Conservation (phyloP, 805 yeast genomes). For the Suhomyces sp. region DNA sequence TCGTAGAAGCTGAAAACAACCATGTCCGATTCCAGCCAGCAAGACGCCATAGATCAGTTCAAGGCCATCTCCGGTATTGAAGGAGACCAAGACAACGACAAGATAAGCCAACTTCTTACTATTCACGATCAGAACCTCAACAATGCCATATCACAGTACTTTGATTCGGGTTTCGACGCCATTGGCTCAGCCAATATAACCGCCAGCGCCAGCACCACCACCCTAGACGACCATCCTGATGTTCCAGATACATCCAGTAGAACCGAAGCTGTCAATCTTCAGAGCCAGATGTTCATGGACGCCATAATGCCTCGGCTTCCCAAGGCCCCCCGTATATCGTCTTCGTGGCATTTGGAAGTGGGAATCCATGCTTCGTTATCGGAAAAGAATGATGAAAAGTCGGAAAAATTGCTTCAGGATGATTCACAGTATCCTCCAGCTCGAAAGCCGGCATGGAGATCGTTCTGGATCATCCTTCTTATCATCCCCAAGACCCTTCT, state of each 20-base stretch:
- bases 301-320: constrained; percentile 36
- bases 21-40: constrained; percentile 3
- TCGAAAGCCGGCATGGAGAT: constrained; percentile 21
- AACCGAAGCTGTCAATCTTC: constrained; percentile 18
- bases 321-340: constrained; percentile 37
- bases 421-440: neutral
- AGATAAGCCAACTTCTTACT: constrained; percentile 45
- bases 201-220: neutral
- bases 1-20: neutral
- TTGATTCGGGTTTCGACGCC: constrained; percentile 46
- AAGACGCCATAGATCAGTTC: constrained; percentile 40
- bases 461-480: constrained; percentile 47
- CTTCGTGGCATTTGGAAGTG: constrained; percentile 42
- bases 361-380: constrained; percentile 35
- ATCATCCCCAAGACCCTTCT: constrained; percentile 53
- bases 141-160: constrained; percentile 56
- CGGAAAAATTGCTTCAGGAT: neutral
- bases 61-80: constrained; percentile 49
- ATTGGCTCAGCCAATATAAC: constrained; percentile 5
- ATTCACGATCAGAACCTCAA: constrained; percentile 62
- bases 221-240: neutral
- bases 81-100: constrained; percentile 43
- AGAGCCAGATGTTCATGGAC: constrained; percentile 24
- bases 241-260: neutral
- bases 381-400: constrained; percentile 8